These are phyloP conservation scores for Clitopilus hobsonii DNA, from an alignment of 768 basidiomycete species.

Conservation along the genomic window DNA sequence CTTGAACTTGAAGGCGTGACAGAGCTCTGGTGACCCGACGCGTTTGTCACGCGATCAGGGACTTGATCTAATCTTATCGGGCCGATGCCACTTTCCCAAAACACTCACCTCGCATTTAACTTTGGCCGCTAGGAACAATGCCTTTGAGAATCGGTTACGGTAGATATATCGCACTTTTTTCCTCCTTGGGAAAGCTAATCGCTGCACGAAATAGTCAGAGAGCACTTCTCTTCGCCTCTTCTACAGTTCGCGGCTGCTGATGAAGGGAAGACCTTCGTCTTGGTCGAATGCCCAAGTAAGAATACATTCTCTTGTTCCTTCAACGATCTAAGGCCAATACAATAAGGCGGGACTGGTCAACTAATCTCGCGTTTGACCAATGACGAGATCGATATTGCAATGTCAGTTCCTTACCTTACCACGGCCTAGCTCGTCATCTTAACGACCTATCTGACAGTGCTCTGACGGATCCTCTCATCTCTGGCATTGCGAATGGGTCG, in stretches of 20 bases:
- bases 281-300: slow-evolving; percentile 88
- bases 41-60: neutral
- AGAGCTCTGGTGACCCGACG: neutral
- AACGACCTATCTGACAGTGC: slow-evolving; percentile 66
- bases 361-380: slow-evolving; percentile 70
- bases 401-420: slow-evolving; percentile 53
- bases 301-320: slow-evolving; percentile 4
- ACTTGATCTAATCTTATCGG: slow-evolving; percentile 10
- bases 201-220: slow-evolving; percentile 46
- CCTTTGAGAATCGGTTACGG: slow-evolving; percentile 45
- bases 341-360: slow-evolving; percentile 79
- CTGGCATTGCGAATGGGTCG: slow-evolving; percentile 89
- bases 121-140: slow-evolving; percentile 15
- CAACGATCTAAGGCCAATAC: slow-evolving; percentile 2
- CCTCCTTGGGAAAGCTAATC: neutral
- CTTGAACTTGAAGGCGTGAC: too few relatives aligned
- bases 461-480: slow-evolving; percentile 86
- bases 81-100: neutral
- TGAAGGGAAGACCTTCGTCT: slow-evolving; percentile 64
- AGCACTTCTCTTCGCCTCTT: slow-evolving; percentile 91
- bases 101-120: neutral
- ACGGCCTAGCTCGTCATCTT: too few relatives aligned
- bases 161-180: slow-evolving; percentile 8
- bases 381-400: slow-evolving; percentile 77
- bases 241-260: slow-evolving; percentile 79